phyloP scores from a whole-genome alignment of 2,329 filamentous ascomycete genomes.

The Hypomyces rosellus region DNA sequence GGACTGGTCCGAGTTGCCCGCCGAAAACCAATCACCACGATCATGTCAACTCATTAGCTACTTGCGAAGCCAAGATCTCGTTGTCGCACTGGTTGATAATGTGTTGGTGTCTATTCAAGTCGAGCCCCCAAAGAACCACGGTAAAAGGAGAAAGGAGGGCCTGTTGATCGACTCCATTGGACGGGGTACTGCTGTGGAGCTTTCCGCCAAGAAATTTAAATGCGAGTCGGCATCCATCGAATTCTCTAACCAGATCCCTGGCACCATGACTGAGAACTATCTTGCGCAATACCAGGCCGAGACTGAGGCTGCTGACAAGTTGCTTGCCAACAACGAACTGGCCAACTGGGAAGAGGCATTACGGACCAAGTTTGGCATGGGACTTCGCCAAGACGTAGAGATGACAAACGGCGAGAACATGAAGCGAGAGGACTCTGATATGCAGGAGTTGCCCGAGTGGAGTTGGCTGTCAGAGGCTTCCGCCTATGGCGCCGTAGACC shows the following conservation, averaged over 20 bases:
- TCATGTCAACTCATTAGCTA: conserved; percentile 49
- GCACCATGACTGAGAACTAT: conserved; percentile 45
- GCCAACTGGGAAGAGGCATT: conserved; percentile 44
- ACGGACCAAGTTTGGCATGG: conserved; percentile 43
- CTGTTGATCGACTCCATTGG: conserved; percentile 69
- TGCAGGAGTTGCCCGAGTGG: conserved; percentile 40
- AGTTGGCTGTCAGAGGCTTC: conserved; percentile 38
- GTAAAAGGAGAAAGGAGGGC: conserved; percentile 52
- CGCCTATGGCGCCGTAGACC: conserved; percentile 51
- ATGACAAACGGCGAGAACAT: conserved; percentile 15
- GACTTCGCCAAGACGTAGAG: conserved; percentile 20
- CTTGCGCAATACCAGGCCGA: conserved; percentile 39
- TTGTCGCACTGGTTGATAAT: conserved; percentile 57
- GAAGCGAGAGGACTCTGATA: conserved; percentile 15
- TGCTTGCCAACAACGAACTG: conserved; percentile 41
- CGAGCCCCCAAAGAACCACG: conserved; percentile 52
- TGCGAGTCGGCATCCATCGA: conserved; percentile 24
- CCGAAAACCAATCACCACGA: conserved; percentile 28
- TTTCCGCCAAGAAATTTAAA: conserved; percentile 27
- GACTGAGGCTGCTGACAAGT: conserved; percentile 40
- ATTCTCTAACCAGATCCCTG: conserved; percentile 37
- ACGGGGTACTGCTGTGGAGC: conserved; percentile 46
- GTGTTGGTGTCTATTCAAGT: conserved; percentile 63
- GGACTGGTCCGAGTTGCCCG: conserved; percentile 36
- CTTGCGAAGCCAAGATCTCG: conserved; percentile 60